These are phyloP conservation scores for Fraxinus platypoda DNA, from an alignment of 305 asterid genomes.

Conservation along the genomic window DNA sequence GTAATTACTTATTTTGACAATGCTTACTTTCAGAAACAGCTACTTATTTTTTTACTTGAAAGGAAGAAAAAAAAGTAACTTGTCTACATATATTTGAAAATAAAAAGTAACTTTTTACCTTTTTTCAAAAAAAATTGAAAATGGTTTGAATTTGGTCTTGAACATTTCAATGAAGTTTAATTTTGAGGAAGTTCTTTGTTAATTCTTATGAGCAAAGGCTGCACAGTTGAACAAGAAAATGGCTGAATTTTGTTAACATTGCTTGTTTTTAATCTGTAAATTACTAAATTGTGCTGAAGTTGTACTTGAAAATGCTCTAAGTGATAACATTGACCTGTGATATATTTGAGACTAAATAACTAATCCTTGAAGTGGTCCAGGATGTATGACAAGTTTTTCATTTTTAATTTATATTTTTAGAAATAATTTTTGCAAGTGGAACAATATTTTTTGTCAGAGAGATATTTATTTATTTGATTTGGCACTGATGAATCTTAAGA, in stretches of 20 bases:
- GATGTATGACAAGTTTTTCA: neutral
- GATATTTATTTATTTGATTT: neutral
- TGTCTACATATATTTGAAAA: neutral
- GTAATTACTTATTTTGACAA: neutral
- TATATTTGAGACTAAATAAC: neutral
- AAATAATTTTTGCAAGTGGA: neutral
- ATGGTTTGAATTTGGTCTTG: constrained; percentile 7
- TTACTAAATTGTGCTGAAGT: neutral
- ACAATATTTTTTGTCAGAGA: neutral
- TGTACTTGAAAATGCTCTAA: neutral
- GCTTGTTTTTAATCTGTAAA: neutral
- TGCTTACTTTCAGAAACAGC: neutral
- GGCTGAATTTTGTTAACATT: neutral
- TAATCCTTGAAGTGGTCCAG: neutral
- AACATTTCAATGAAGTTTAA: neutral
- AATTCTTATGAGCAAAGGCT: neutral
- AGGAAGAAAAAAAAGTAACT: neutral
- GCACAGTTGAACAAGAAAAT: neutral
- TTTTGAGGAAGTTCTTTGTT: neutral
- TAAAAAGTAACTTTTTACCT: neutral
- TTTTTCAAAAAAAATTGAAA: neutral
- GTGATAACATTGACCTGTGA: neutral
- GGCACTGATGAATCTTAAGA: neutral
- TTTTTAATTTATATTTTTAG: neutral
- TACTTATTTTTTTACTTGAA: neutral